These are phyloP conservation scores for Ceratocystis colombiana DNA, from an alignment of 2,329 filamentous ascomycete genomes.

Conservation along the genomic window DNA sequence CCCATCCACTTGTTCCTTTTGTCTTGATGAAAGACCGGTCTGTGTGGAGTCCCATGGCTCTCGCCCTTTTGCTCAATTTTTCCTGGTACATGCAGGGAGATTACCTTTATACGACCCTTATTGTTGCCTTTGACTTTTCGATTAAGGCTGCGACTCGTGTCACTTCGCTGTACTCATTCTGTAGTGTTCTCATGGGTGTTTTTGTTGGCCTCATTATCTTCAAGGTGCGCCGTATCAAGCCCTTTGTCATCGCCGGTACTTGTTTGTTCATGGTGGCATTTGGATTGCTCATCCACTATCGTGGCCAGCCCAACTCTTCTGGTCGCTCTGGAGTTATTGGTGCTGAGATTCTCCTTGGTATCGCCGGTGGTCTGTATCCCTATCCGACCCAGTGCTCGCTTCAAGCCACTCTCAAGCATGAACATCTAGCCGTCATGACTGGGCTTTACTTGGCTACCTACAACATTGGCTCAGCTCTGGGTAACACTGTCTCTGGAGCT, in stretches of 20 bases:
- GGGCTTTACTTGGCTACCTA: slow-evolving; percentile 54
- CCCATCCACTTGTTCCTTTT: slow-evolving; percentile 51
- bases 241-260: slow-evolving; percentile 53
- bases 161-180: slow-evolving; percentile 47
- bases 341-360: slow-evolving; percentile 51
- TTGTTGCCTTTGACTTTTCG: slow-evolving; percentile 51
- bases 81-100: slow-evolving; percentile 54
- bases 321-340: slow-evolving; percentile 50
- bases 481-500: slow-evolving; percentile 50
- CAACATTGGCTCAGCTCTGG: slow-evolving; percentile 51
- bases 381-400: slow-evolving; percentile 41
- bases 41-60: slow-evolving; percentile 54
- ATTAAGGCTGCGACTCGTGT: slow-evolving; percentile 49
- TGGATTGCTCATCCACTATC: slow-evolving; percentile 53
- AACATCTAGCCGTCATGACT: slow-evolving; percentile 53
- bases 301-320: slow-evolving; percentile 39
- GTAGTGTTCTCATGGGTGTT: slow-evolving; percentile 48
- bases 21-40: slow-evolving; percentile 50
- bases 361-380: slow-evolving; percentile 54
- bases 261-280: slow-evolving; percentile 54
- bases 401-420: slow-evolving; percentile 37
- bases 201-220: slow-evolving; percentile 48
- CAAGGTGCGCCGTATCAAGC: slow-evolving; percentile 49
- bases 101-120: slow-evolving; percentile 53
- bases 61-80: slow-evolving; percentile 47